Conservation (phyloP, 2,329 filamentous ascomycete genomes). For the Aspergillus sp. region DNA sequence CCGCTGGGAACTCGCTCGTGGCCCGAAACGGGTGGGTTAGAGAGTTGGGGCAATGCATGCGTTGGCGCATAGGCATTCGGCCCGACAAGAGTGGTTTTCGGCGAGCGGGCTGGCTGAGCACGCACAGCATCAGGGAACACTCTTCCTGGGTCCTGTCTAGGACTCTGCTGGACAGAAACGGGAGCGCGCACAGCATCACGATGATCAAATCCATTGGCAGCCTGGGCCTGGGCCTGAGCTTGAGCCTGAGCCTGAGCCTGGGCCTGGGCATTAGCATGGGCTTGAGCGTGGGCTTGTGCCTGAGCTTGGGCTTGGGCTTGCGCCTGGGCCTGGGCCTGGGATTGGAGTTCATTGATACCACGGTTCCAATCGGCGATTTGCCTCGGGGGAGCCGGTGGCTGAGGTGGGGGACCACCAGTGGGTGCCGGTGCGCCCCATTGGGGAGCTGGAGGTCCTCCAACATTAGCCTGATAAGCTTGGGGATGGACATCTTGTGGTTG, state of each 20-base stretch:
- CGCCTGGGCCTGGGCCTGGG: constrained; percentile 39
- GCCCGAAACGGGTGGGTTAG: constrained; percentile 41
- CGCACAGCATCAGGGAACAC: constrained; percentile 64
- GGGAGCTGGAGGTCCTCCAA: constrained; percentile 77
- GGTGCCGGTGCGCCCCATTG: constrained; percentile 78
- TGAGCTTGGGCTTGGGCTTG: constrained; percentile 4
- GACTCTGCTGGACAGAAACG: constrained; percentile 66
- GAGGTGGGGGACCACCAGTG: constrained; percentile 42
- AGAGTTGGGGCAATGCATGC: constrained; percentile 49
- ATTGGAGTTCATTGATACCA: constrained; percentile 72
- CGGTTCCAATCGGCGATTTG: constrained; percentile 58
- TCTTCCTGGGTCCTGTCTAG: constrained; percentile 67
- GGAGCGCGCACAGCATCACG: constrained; percentile 67
- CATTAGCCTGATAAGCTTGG: constrained; percentile 82
- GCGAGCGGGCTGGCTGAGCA: constrained; percentile 54
- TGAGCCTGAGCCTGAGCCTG: constrained; percentile 37
- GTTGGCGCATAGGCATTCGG: constrained; percentile 47
- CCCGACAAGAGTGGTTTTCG: constrained; percentile 52
- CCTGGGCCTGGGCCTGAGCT: constrained; percentile 36
- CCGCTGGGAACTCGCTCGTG: constrained; percentile 34
- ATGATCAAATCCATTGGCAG: constrained; percentile 76
- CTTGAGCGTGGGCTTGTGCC: constrained; percentile 2
- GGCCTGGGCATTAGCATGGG: constrained; percentile 40
- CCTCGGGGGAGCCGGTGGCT: constrained; percentile 61
- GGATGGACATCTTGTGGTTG: constrained; percentile 93